A percentile compares a stretch with the other conserved stretches of the same genome.
These are phyloP conservation scores for Aspergillus asperescens DNA, from an alignment of 495 filamentous ascomycete genomes.

Conservation along the genomic window DNA sequence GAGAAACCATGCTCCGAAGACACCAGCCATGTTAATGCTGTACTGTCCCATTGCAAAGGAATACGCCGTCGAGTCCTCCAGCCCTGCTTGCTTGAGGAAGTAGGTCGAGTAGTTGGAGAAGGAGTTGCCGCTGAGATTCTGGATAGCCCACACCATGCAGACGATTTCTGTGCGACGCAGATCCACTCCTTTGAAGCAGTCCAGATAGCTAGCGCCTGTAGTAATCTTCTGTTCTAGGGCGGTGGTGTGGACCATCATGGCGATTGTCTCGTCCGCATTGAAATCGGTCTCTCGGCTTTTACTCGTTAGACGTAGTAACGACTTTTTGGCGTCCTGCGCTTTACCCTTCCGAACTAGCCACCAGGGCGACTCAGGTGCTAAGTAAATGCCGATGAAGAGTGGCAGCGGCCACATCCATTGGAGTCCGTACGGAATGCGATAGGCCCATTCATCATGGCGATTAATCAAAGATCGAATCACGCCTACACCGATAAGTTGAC, in stretches of 20 bases:
- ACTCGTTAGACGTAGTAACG: conserved; percentile 63
- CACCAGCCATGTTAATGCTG: conserved; percentile 67
- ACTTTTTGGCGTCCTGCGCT: conserved; percentile 60
- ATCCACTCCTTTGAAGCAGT: conserved; percentile 73
- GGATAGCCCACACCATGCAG: conserved; percentile 78
- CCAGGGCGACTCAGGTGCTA: conserved; percentile 76
- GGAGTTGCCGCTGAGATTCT: conserved; percentile 71
- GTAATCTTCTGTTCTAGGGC: conserved; percentile 68
- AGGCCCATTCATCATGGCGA: conserved; percentile 58
- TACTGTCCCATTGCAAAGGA: conserved; percentile 70
- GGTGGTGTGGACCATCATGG: conserved; percentile 82
- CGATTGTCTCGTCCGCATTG: conserved; percentile 67
- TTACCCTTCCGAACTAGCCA: conserved; percentile 72
- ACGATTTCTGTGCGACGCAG: conserved; percentile 72
- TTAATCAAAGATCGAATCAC: conserved; percentile 63
- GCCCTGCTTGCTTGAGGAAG: conserved; percentile 70
- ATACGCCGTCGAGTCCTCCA: conserved; percentile 54
- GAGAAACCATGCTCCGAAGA: conserved; percentile 68
- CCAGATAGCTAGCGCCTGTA: conserved; percentile 60
- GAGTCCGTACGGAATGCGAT: conserved; percentile 63
- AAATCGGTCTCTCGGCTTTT: conserved; percentile 53
- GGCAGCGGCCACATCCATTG: conserved; percentile 88
- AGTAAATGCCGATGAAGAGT: conserved; percentile 61
- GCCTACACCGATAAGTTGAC: conserved; percentile 68
- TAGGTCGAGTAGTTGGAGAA: conserved; percentile 80